Evolutionary conservation across 257 asterid species (phyloP), one percentile per base, ranked within the genome.

Genomic region (Plantago ovata): DNA sequence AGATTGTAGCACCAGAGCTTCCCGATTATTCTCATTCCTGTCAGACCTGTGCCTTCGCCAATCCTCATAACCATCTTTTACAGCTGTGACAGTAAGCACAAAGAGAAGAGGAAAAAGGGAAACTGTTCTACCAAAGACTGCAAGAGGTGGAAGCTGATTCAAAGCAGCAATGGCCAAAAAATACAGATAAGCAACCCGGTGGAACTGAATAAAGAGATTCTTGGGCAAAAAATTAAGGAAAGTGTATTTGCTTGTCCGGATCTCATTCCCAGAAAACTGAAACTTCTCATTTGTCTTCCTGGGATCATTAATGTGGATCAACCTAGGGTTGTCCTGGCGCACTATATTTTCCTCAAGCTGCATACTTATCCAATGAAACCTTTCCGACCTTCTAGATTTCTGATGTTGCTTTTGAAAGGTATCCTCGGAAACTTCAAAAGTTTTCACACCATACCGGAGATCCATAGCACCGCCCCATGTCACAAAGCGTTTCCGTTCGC

Each of bases 31-130:
- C 80, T 93, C 98, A 58, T 93, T 93, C 84, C 91, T 80, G 64
- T 93, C 98, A 43, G 97, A 93, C 73, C 98, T 79, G 84, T 93
- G 98, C 56, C 98, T 80, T 71, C 98, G 80, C 98, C 97, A 93
- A 73, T 93, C 98, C 79, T 92, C 97, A 67, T 93, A 93, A 50
- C 97, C 97, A 78, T 93, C 98, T 79, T 93, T 93, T 50, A 93
- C 81, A 62, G 98, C 98, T 10, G 98, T 93, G 60, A 93, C 97
- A 42, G 94, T 70, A 60, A 93, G 98, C 67, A 93, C 98, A 40
- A 93, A 89, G 60, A 93, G 94, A 77, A 93, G 97, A 49, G 98
- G 98, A 68, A 93, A 82, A 62, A 86, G 95, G 51, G 98, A 93
- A 67, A 80, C 98, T 0, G 94, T 89, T 74, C 98, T 84, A 66